Base-by-base conservation (phyloP, 2,329 filamentous ascomycete species). In the Canariomyces notabilis region DNA sequence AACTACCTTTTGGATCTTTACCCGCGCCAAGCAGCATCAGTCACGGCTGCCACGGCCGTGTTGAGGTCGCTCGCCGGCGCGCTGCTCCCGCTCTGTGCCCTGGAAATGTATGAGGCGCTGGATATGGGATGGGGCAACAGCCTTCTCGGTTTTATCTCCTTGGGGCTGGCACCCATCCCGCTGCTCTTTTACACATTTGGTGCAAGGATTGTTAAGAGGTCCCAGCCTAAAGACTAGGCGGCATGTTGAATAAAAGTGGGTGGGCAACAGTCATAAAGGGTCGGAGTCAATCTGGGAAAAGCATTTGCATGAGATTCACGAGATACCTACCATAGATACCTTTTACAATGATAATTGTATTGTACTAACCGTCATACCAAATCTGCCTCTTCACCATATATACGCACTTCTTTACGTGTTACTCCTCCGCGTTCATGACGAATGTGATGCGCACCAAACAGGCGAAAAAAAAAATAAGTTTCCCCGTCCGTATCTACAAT, bases 1-100 rank as follows among this genome's bases (percentile, higher is more conserved):
- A 80, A 78, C 3, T 85, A 85, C 54, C 69, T 84, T 2, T 74
- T 85, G 14, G 79, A 83, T 42, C 74, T 74, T 1, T 70, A 66
- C 44, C 61, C 61, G 4, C 51, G 44, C 1, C 66, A 65, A 26
- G 67, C 69, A 1, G 70, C 68, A 1, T 70, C 67, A 1, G 65
- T 64, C 14, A 64, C 66, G 1, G 68, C 67, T 5, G 68, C 68
- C 2, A 56, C 65, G 37, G 58, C 64, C 1, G 63, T 71, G 1
- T 54, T 69, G 4, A 62, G 68, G 1, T 67, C 63, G 1, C 51
- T 70, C 1, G 56, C 63, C 11, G 68, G 68, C 1, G 65, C 67
- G 0, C 58, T 69, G 0, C 58, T 72, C 4, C 67, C 69, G 2
- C 61, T 71, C 2, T 67, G 62, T 6, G 67, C 62, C 1, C 50